Conservation (phyloP, 805 yeast species). For the Dipodascopsis uninucleata region DNA sequence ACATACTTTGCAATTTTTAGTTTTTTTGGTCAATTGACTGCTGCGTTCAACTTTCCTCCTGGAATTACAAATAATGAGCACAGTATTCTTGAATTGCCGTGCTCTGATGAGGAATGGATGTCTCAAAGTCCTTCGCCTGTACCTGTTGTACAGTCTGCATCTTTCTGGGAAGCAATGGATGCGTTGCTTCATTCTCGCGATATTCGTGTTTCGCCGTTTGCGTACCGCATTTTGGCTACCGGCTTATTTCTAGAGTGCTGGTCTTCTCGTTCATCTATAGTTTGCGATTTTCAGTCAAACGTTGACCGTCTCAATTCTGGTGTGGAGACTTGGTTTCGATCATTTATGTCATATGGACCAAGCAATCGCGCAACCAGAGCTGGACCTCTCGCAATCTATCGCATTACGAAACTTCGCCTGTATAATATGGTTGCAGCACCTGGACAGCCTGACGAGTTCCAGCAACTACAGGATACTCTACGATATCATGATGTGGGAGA, state of each 20-base stretch:
- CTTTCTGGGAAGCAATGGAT: slow-evolving; percentile 27
- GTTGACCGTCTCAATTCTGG: slow-evolving; percentile 20
- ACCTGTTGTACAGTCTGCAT: slow-evolving; percentile 2
- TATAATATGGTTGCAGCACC: slow-evolving; percentile 4
- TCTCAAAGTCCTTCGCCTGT: slow-evolving; percentile 25
- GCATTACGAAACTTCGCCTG: slow-evolving; percentile 11
- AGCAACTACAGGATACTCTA: slow-evolving; percentile 15
- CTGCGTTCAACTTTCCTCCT: slow-evolving; percentile 33
- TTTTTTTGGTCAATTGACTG: slow-evolving; percentile 33
- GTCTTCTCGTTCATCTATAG: slow-evolving; percentile 10
- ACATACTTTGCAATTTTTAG: slow-evolving; percentile 35
- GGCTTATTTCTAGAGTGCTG: slow-evolving; percentile 31
- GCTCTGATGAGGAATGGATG: slow-evolving; percentile 36
- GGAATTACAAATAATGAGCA: slow-evolving; percentile 25
- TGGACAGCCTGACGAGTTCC: too few species aligned
- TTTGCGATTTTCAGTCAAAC: slow-evolving; percentile 7
- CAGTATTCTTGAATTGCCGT: slow-evolving; percentile 31
- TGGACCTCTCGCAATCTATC: slow-evolving; percentile 14
- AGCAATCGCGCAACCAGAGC: slow-evolving; percentile 13
- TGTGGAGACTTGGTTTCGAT: slow-evolving; percentile 8
- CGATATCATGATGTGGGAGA: slow-evolving; percentile 21
- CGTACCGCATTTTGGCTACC: slow-evolving; percentile 30
- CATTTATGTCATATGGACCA: slow-evolving; percentile 1
- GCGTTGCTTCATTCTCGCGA: slow-evolving; percentile 12
- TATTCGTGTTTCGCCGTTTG: slow-evolving; percentile 25